These are phyloP conservation scores for Aspergillus ruber DNA, from an alignment of 2,329 filamentous ascomycete genomes.

Conservation along the genomic window DNA sequence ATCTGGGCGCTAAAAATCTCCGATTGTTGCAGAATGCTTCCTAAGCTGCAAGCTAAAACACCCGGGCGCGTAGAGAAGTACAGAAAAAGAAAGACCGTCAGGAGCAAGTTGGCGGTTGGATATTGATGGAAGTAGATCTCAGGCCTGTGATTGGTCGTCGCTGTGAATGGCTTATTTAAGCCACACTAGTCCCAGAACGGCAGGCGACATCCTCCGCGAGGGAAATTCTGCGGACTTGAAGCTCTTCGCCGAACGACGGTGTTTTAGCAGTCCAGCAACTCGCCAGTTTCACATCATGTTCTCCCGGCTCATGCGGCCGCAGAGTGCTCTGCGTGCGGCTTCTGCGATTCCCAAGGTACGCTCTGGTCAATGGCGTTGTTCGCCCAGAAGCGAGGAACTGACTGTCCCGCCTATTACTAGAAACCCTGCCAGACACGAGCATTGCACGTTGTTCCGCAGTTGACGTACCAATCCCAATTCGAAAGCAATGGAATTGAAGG, in stretches of 20 bases:
- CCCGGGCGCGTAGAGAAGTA: slow-evolving; percentile 7
- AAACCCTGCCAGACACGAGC: slow-evolving; percentile 32
- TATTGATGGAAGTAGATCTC: slow-evolving; percentile 13
- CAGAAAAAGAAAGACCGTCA: not conserved
- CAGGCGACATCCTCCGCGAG: slow-evolving; percentile 12
- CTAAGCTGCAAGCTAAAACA: not conserved
- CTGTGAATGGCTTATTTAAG: slow-evolving; percentile 17
- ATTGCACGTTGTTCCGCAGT: slow-evolving; percentile 43
- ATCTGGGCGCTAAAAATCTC: not conserved
- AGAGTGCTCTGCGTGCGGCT: slow-evolving; percentile 37
- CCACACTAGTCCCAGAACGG: slow-evolving; percentile 22
- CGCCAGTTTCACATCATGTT: slow-evolving; percentile 30
- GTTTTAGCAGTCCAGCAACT: slow-evolving; percentile 4
- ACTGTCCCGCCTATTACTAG: slow-evolving; percentile 15
- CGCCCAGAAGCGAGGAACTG: slow-evolving; percentile 10
- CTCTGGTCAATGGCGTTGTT: slow-evolving; percentile 7
- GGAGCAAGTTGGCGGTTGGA: not conserved
- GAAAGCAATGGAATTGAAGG: slow-evolving; percentile 55
- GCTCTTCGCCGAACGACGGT: slow-evolving; percentile 5
- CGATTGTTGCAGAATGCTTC: not conserved
- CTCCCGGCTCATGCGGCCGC: slow-evolving; percentile 38
- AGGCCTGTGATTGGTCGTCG: slow-evolving; percentile 17
- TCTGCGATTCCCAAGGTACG: slow-evolving; percentile 32
- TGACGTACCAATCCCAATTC: slow-evolving; percentile 43
- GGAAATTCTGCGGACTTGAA: slow-evolving; percentile 31